These are phyloP conservation scores for Globisporangium okanoganense DNA, from an alignment of 352 stramenopile genomes.

Conservation along the genomic window DNA sequence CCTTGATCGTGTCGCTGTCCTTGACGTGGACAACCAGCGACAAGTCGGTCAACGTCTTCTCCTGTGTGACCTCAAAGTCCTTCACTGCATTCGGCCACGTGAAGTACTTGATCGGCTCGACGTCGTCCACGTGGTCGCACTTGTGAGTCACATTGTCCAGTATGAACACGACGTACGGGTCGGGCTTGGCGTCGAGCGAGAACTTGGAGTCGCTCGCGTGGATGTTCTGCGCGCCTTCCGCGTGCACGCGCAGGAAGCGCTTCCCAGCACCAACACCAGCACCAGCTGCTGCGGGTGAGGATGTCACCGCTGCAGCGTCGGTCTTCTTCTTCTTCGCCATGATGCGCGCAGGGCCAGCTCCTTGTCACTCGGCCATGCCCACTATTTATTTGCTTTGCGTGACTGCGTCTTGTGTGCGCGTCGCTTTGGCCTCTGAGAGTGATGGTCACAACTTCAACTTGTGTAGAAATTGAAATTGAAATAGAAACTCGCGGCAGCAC, in stretches of 20 bases:
- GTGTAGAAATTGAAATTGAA: background rate
- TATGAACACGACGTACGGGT: constrained; percentile 44
- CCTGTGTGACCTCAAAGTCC: constrained; percentile 30
- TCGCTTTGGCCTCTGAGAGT: background rate
- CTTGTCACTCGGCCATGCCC: background rate
- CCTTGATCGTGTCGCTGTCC: constrained; percentile 41
- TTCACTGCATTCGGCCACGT: constrained; percentile 33
- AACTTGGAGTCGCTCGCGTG: constrained; percentile 24
- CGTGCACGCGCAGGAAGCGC: constrained; percentile 26
- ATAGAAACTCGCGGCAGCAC: background rate
- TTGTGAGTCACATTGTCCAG: constrained; percentile 23
- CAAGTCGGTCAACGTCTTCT: constrained; percentile 9
- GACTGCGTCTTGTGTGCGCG: background rate
- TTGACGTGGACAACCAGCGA: constrained; percentile 38
- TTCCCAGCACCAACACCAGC: background rate
- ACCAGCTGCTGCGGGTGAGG: too few species aligned
- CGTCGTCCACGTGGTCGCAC: constrained; percentile 33
- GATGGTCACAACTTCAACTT: constrained; percentile 10
- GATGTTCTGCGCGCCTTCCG: constrained; percentile 34
- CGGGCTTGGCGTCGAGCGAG: constrained; percentile 32
- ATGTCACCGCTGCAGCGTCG: background rate
- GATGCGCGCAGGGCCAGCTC: background rate
- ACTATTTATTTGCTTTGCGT: background rate
- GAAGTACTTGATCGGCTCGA: constrained; percentile 43
- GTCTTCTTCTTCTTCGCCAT: constrained; percentile 9